These are phyloP conservation scores for Hemisphaericaspora subhashii DNA, from an alignment of 1,139 yeast genomes.

Conservation along the genomic window DNA sequence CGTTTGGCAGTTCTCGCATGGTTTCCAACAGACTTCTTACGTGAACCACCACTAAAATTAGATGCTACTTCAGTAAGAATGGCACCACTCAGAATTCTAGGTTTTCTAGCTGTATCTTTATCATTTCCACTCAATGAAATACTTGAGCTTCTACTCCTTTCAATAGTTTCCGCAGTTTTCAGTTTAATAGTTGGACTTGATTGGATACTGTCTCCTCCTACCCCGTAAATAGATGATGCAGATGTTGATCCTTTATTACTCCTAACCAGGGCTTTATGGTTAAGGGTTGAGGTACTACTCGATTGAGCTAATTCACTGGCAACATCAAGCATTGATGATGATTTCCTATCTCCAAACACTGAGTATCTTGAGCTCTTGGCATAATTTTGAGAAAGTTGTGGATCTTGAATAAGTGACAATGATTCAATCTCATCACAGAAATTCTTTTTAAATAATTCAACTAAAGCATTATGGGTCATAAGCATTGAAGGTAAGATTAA, in stretches of 20 bases:
- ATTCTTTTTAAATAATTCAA: slow-evolving; percentile 64
- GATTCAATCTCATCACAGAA: slow-evolving; percentile 63
- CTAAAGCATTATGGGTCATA: slow-evolving; percentile 66
- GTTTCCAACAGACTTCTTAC: neutral
- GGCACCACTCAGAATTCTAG: neutral
- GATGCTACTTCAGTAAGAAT: neutral
- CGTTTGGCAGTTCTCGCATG: neutral
- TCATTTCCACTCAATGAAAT: neutral
- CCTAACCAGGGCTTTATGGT: neutral
- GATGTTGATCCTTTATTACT: neutral
- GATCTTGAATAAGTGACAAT: slow-evolving; percentile 26
- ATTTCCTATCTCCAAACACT: slow-evolving; percentile 20
- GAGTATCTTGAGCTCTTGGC: slow-evolving; percentile 14
- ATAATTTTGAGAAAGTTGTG: slow-evolving; percentile 18
- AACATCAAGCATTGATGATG: slow-evolving; percentile 12
- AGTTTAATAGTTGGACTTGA: neutral
- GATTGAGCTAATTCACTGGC: neutral
- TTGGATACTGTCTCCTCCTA: neutral
- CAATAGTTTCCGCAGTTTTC: neutral
- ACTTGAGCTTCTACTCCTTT: neutral
- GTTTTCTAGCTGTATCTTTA: no score
- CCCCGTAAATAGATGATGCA: neutral
- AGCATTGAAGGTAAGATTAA: slow-evolving; percentile 59
- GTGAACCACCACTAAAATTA: neutral
- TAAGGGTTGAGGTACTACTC: neutral